These are phyloP conservation scores for Leishmania guyanensis DNA, from an alignment of 208 protist genomes.

Conservation along the genomic window DNA sequence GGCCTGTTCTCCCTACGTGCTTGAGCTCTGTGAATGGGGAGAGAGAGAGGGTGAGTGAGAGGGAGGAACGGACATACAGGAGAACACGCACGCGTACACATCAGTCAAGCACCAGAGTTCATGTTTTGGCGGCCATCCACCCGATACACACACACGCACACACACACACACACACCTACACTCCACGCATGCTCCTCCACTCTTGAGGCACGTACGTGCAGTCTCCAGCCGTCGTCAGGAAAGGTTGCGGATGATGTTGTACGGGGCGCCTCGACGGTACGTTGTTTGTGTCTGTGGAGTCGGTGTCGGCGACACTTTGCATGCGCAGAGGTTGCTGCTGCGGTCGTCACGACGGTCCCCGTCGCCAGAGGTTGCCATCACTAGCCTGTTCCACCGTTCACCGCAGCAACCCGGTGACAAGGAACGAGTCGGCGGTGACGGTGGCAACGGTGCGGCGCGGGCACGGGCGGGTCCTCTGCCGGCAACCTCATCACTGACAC, in stretches of 20 bases:
- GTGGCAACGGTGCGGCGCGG: neutral
- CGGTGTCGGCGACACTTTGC: neutral
- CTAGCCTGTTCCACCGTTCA: neutral
- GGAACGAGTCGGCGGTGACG: neutral
- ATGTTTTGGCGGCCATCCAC: neutral
- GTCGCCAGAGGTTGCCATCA: neutral
- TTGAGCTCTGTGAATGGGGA: neutral
- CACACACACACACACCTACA: neutral
- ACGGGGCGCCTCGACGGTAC: slow-evolving; percentile 21
- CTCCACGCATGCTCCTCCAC: neutral
- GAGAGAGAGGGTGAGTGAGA: neutral
- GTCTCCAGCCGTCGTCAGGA: neutral
- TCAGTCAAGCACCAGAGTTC: neutral
- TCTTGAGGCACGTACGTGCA: neutral
- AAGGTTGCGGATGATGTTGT: slow-evolving; percentile 31
- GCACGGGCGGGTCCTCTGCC: neutral
- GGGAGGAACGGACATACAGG: neutral
- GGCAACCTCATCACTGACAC: neutral
- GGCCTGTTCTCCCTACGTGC: neutral
- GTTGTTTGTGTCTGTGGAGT: neutral
- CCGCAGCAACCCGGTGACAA: neutral
- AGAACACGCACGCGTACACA: neutral
- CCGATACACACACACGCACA: neutral
- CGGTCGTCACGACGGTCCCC: neutral
- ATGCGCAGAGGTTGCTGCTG: neutral